These are phyloP conservation scores for Microbotryomycetes sp. DNA, from an alignment of 1,284 basidiomycete species.

Conservation along the genomic window DNA sequence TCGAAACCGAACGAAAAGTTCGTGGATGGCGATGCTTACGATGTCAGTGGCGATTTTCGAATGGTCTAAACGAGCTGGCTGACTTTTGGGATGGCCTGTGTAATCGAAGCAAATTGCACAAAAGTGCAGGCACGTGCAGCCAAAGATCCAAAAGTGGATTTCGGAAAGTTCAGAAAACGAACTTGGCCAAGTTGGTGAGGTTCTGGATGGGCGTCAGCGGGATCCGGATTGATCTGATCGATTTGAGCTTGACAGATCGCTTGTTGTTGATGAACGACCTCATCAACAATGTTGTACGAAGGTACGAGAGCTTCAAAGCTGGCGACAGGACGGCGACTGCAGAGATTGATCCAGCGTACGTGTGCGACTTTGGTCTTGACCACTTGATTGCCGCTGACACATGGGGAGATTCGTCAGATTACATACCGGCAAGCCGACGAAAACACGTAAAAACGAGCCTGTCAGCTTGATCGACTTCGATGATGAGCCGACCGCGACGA, in stretches of 20 bases:
- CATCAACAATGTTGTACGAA: constrained; percentile 82
- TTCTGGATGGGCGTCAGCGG: too few relatives aligned
- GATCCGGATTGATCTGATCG: too few relatives aligned
- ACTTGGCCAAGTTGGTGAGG: constrained; percentile 1
- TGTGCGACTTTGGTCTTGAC: neutral
- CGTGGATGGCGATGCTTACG: constrained; percentile 77
- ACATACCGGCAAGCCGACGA: neutral
- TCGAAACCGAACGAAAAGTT: constrained; percentile 53
- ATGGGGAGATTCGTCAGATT: neutral
- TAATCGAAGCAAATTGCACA: constrained; percentile 73
- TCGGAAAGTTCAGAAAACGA: constrained; percentile 70
- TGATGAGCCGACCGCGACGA: constrained; percentile 14
- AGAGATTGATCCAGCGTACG: constrained; percentile 47
- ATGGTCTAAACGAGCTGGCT: neutral
- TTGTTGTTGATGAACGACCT: constrained; percentile 95
- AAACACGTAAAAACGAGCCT: constrained; percentile 7
- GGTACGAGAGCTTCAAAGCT: constrained; percentile 84
- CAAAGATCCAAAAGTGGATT: constrained; percentile 97
- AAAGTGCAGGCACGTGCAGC: constrained; percentile 74
- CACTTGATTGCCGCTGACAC: neutral
- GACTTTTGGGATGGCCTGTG: neutral
- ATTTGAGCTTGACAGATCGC: constrained; percentile 66
- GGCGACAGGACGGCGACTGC: constrained; percentile 68
- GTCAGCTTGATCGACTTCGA: constrained; percentile 37
- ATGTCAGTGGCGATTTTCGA: constrained; percentile 52